Conservation (phyloP, 805 yeast species). For the Ogataea corticis region DNA sequence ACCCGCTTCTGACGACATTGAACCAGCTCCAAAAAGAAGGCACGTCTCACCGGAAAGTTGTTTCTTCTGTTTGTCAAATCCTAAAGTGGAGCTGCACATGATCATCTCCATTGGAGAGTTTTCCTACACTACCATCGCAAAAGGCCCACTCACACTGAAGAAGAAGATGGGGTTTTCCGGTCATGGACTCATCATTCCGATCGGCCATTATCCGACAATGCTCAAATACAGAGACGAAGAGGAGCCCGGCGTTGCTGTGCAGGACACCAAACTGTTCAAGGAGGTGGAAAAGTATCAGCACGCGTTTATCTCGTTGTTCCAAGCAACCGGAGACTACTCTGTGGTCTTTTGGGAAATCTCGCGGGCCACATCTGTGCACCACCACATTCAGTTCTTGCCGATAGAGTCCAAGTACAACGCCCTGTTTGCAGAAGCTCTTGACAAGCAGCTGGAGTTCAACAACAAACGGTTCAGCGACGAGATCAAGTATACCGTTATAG, state of each 20-base stretch:
- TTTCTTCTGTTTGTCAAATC: conserved; percentile 82
- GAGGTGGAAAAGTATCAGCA: conserved; percentile 52
- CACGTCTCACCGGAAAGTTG: conserved; percentile 61
- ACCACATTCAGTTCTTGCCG: conserved; percentile 77
- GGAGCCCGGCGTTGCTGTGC: conserved; percentile 24
- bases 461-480: conserved; percentile 47
- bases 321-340: conserved; percentile 38
- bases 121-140: conserved; percentile 74
- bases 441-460: conserved; percentile 44
- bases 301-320: conserved; percentile 52
- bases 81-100: conserved; percentile 77
- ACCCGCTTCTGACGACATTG: too few relatives aligned
- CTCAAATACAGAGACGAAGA: conserved; percentile 28
- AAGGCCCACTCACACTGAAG: conserved; percentile 76
- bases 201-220: conserved; percentile 62
- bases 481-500: conserved; percentile 42
- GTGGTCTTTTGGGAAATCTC: conserved; percentile 72
- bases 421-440: conserved; percentile 47
- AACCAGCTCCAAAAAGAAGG: conserved; percentile 16
- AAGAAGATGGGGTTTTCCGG: conserved; percentile 61
- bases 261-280: conserved; percentile 35
- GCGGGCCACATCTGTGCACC: conserved; percentile 64
- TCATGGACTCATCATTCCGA: conserved; percentile 78
- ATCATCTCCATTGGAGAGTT: conserved; percentile 70
- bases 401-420: conserved; percentile 40